Base-by-base conservation (phyloP, 441 rosid genomes). In the Manihot esculenta region DNA sequence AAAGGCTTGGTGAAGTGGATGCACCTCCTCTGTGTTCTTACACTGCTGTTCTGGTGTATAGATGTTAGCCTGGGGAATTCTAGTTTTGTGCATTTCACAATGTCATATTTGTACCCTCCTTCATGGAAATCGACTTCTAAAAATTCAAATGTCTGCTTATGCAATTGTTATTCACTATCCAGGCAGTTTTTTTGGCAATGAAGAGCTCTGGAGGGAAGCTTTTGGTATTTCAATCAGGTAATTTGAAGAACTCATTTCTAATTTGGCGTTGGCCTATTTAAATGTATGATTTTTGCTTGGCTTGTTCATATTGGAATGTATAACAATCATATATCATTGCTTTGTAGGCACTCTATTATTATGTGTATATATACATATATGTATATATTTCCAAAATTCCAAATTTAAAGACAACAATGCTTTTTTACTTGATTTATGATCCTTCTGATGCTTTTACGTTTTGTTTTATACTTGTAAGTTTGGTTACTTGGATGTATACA, bases 151-250 rank as follows among this genome's bases (percentile, higher is more conserved):
- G 30, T 49, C 10, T 41, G 20, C 21, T 14, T 53, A 24, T 38
- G 47, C 20, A 63, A 49, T 58, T 70, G 7, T 71, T 24, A 58
- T 41, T 62, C 56, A 65, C 65, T 41, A 71, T 72, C 30, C 89
- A 96, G 98, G 98, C 97, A 72, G 92, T 93, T 71, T 96, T 84
- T 81, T 83, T 94, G 88, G 97, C 97, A 67, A 83, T 91, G 93
- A 91, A 90, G 81, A 88, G 82, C 77, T 88, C 84, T 74, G 98
- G 98, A 15, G 97, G 98, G 73, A 94, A 94, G 84, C 96, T 94
- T 69, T 66, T 94, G 84, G 96, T 91, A 67, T 91, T 91, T 81
- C 98, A 94, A 79, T 91, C 98, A 91, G 97, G 98, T 80, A 80
- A 74, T 89, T 59, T 69, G 48, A 27, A 44, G 30, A 66, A 45